Evolutionary conservation across 2,329 filamentous ascomycete species (phyloP).

Genomic region (Penicillium sp.): DNA sequence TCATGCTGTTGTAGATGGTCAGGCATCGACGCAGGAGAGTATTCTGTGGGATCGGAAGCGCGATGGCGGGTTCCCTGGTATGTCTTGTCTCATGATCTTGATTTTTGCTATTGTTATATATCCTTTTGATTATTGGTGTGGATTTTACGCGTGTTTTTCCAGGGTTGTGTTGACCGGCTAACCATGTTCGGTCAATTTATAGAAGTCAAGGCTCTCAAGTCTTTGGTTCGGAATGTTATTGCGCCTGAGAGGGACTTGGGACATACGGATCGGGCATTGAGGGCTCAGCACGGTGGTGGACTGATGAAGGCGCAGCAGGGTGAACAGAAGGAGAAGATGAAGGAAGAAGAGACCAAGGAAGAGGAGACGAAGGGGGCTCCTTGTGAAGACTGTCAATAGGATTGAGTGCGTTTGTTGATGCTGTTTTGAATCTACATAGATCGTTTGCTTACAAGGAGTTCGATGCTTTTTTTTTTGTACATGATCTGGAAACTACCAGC

Average conservation of each 20-base stretch:
- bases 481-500: background rate
- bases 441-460: too few species aligned
- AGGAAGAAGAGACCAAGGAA: constrained; percentile 2
- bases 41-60: constrained; percentile 84
- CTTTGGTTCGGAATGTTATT: constrained; percentile 77
- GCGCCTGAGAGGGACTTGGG: constrained; percentile 77
- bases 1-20: constrained; percentile 15
- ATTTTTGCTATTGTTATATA: background rate
- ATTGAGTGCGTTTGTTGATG: background rate
- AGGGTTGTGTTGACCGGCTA: background rate
- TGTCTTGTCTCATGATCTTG: constrained; percentile 1
- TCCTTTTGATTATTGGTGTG: background rate
- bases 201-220: constrained; percentile 89
- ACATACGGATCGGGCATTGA: constrained; percentile 67
- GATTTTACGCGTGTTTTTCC: background rate
- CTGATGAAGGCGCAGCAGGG: constrained; percentile 34
- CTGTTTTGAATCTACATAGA: background rate
- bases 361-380: constrained; percentile 3
- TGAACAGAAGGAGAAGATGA: constrained; percentile 6
- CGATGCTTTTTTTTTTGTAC: background rate
- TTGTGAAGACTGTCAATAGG: constrained; percentile 23
- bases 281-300: constrained; percentile 29
- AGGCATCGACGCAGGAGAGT: constrained; percentile 46
- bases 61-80: constrained; percentile 84
- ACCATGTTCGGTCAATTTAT: background rate